A percentile compares a stretch with the other conserved stretches of the same genome.
phyloP scores from a whole-genome alignment of 129 eudicot genomes.

The Flaveria robusta region DNA sequence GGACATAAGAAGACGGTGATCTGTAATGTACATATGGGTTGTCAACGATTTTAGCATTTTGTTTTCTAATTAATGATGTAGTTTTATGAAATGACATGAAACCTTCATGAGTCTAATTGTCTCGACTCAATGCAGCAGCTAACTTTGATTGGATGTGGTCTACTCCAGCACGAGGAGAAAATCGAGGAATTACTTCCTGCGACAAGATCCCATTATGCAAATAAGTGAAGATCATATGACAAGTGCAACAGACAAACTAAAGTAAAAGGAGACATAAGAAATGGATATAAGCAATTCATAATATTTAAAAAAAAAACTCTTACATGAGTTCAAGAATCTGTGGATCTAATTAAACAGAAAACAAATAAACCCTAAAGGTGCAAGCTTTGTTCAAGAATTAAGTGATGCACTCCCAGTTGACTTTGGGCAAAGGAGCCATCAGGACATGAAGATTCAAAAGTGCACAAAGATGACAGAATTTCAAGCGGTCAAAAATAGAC shows the following conservation, averaged over 20 bases:
- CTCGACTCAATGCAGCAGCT: constrained; percentile 57
- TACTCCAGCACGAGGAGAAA: constrained; percentile 87
- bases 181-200: constrained; percentile 86
- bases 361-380: neutral
- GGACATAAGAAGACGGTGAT: constrained; percentile 6
- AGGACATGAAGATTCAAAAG: neutral
- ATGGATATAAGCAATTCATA: neutral
- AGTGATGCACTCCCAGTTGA: neutral
- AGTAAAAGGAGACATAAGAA: too few relatives aligned
- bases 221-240: neutral
- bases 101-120: constrained; percentile 16
- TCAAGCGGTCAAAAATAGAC: neutral
- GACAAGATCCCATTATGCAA: constrained; percentile 24
- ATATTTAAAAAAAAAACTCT: too few relatives aligned
- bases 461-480: neutral
- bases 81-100: constrained; percentile 11
- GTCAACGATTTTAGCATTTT: neutral
- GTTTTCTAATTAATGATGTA: neutral
- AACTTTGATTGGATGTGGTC: constrained; percentile 76
- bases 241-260: too few relatives aligned
- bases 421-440: neutral
- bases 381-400: neutral
- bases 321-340: neutral
- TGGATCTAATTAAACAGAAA: too few relatives aligned
- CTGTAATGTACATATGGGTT: constrained; percentile 20